Evolutionary conservation across 108 stramenopile species (phyloP).

Genomic region (Skeletonema menzelii): DNA sequence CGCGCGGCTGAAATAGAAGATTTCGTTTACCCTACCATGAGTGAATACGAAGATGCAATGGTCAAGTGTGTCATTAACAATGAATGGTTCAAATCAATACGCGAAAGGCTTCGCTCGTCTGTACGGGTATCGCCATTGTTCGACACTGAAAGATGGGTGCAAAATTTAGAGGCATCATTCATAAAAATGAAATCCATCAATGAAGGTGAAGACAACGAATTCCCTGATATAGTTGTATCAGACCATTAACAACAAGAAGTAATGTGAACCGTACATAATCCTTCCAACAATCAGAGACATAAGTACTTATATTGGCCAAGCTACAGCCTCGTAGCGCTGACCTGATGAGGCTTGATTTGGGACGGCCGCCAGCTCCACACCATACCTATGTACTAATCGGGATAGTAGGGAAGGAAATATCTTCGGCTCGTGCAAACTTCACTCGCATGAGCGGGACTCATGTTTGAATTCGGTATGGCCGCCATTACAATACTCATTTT

Average conservation of each 20-base stretch:
- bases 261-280: no score
- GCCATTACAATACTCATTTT: no score
- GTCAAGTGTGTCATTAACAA: constrained; percentile 53
- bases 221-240: background rate
- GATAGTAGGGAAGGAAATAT: no score
- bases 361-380: no score
- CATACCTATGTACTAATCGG: no score
- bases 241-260: background rate
- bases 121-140: constrained; percentile 39
- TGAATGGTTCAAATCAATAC: constrained; percentile 39
- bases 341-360: no score
- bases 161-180: constrained; percentile 50
- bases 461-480: no score
- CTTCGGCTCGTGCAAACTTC: no score
- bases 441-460: no score
- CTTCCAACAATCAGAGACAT: no score
- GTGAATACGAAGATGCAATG: constrained; percentile 69
- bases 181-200: constrained; percentile 10
- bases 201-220: background rate
- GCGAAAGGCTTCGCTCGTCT: constrained; percentile 10
- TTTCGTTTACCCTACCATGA: constrained; percentile 47
- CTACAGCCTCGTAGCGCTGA: no score
- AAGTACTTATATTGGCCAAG: no score
- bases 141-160: constrained; percentile 54
- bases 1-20: constrained; percentile 55